phyloP scores from a whole-genome alignment of 352 stramenopile genomes.

The Globisporangium rhizosaccharum region DNA sequence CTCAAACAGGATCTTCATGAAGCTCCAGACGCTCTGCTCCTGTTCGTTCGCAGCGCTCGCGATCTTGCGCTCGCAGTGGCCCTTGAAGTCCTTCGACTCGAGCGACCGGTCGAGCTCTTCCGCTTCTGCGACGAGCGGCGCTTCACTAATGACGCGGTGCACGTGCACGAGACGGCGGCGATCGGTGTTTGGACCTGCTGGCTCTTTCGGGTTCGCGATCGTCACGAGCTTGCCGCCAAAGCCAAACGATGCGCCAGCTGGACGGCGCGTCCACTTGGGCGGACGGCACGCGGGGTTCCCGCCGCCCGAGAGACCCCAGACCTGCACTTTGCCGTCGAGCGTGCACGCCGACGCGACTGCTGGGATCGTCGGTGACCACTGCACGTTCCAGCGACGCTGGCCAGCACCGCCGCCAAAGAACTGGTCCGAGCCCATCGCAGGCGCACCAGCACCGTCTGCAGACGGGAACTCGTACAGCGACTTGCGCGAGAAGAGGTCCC shows the following conservation, averaged over 20 bases:
- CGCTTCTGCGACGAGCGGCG: slow-evolving; percentile 76
- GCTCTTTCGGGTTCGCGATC: slow-evolving; percentile 72
- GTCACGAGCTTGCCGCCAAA: slow-evolving; percentile 95
- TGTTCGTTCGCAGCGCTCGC: slow-evolving; percentile 42
- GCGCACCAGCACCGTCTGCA: slow-evolving; percentile 38
- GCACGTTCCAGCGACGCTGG: slow-evolving; percentile 91
- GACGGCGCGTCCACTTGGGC: slow-evolving; percentile 93
- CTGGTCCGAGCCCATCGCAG: slow-evolving; percentile 70
- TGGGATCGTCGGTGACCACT: slow-evolving; percentile 94
- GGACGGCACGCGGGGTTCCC: slow-evolving; percentile 80
- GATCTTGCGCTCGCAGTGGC: slow-evolving; percentile 91
- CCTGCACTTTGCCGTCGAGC: slow-evolving; percentile 96
- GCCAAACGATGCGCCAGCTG: slow-evolving; percentile 90
- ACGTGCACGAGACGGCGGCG: slow-evolving; percentile 76
- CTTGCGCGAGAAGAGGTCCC: slow-evolving; percentile 94
- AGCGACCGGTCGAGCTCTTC: slow-evolving; percentile 90
- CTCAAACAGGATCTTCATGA: slow-evolving; percentile 94
- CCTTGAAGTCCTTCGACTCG: slow-evolving; percentile 87
- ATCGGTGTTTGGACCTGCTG: slow-evolving; percentile 40
- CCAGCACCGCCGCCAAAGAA: slow-evolving; percentile 70
- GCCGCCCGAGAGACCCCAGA: slow-evolving; percentile 80
- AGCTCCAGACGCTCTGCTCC: slow-evolving; percentile 84
- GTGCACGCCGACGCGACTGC: slow-evolving; percentile 95
- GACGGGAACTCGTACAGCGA: slow-evolving; percentile 93
- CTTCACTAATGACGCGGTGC: slow-evolving; percentile 75